Evolutionary conservation across 495 filamentous ascomycete genomes (phyloP), one percentile per base, ranked within the genome.

Genomic region (Penicillium psychrofluorescens): DNA sequence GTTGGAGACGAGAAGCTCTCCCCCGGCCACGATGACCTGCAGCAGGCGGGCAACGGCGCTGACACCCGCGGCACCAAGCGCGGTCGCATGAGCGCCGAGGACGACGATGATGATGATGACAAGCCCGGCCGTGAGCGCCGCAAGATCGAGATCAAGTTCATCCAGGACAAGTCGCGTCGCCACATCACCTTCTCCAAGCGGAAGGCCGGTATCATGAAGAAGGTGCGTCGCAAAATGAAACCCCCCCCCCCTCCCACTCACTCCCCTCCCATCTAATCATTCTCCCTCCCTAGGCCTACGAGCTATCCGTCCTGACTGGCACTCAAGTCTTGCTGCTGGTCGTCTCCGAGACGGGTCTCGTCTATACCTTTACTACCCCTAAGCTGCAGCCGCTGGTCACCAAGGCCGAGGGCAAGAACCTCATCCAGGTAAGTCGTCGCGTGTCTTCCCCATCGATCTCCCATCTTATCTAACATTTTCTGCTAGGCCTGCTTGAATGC

Each of bases 101-200:
- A 99, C 63, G 94, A 98, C 49, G 92, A 99, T 57, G 92, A 99
- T 50, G 92, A 97, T 56, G 91, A 95, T 59, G 91, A 95, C 62
- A 96, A 96, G 84, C 88, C 88, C 44, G 88, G 90, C 61, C 94
- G 92, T 75, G 92, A 99, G 79, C 83, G 92, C 59, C 79, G 92
- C 66, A 99, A 99, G 83, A 99, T 99, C 58, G 92, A 99, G 73
- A 99, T 99, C 74, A 99, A 99, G 79, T 99, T 99, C 71, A 99
- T 99, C 63, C 90, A 90, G 68, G 92, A 99, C 73, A 99, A 99
- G 77, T 97, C 92, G 72, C 90, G 92, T 74, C 86, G 92, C 44
- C 92, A 99, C 75, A 99, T 99, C 66, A 99, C 92, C 51, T 99
- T 99, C 70, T 97, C 94, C 51, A 99, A 99, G 84, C 90, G 92